Evolutionary conservation across 1,284 basidiomycete species (phyloP), one percentile per base, ranked within the genome.

Genomic region (Porodaedalea pini): DNA sequence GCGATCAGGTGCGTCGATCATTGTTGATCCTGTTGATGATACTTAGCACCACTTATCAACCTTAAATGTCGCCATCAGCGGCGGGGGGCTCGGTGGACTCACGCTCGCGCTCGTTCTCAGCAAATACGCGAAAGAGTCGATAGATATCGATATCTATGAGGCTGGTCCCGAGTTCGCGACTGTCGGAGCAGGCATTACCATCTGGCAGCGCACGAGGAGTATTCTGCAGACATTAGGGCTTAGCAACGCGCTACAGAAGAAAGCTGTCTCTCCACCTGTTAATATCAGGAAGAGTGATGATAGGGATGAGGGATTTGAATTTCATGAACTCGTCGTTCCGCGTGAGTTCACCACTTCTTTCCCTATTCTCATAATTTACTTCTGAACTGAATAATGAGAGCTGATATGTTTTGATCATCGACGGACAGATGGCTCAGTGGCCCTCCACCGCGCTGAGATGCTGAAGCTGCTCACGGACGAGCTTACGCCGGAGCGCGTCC

Each of bases 181-280:
- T 64, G 52, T 81, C 21, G 82, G 82, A n/a, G 81, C 81, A 17
- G 82, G 83, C 6, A 72, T 85, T 43, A 80, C 78, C 0, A 63
- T 85, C n/a, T 61, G 60, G 60, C 15, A 53, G 34, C 32, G 51
- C 15, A 53, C 51, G 19, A n/a, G 34, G 2, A n/a, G 27, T 43
- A 23, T 53, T 15, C 11, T 13, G 67, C 57, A 31, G 68, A 73
- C 60, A 77, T 67, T 48, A 74, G 70, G 67, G 76, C 73, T 77
- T 66, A 34, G 62, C 63, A 64, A 40, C 31, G 66, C 34, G 17
- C 11, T 48, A 27, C 36, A 54, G 5, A 7, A 36, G 15, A 36
- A 36, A 15, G 34, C 34, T 7, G 34, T 36, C 15, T 36, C 34
- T 7, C 61, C 70, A 8, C 62, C 74, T 32, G 75, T 82, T 59